phyloP scores from a whole-genome alignment of 495 filamentous ascomycete genomes.

The Apiosordaria backusii region DNA sequence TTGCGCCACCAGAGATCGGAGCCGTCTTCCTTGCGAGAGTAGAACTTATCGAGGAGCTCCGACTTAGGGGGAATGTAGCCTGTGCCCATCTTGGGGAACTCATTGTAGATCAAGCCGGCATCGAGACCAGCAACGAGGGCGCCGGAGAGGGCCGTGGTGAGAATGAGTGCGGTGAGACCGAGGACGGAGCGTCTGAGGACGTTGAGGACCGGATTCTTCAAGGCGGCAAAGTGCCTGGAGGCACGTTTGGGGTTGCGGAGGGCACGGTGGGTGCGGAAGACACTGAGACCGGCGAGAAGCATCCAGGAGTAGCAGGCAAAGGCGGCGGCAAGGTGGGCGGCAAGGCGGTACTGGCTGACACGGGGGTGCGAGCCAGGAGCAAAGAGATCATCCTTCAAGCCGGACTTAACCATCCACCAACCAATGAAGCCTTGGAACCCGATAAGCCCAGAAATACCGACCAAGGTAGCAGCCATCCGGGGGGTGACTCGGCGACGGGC shows the following conservation, averaged over 20 bases:
- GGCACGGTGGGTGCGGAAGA: constrained; percentile 70
- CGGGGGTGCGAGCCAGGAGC: constrained; percentile 84
- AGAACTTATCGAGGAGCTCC: constrained; percentile 82
- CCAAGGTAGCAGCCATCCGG: constrained; percentile 71
- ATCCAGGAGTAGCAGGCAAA: constrained; percentile 90
- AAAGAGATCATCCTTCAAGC: constrained; percentile 91
- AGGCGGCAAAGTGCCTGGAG: constrained; percentile 50
- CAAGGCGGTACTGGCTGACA: constrained; percentile 89
- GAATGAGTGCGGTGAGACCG: constrained; percentile 72
- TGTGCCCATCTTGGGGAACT: constrained; percentile 91
- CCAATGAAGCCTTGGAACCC: constrained; percentile 94
- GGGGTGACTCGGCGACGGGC: constrained; percentile 72
- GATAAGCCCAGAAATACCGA: constrained; percentile 81
- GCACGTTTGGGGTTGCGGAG: constrained; percentile 59
- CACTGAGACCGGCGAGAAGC: constrained; percentile 85
- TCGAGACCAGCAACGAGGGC: constrained; percentile 92
- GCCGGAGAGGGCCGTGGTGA: constrained; percentile 87
- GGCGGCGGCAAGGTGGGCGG: constrained; percentile 82
- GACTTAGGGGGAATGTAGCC: constrained; percentile 73
- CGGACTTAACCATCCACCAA: constrained; percentile 99
- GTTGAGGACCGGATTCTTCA: constrained; percentile 63
- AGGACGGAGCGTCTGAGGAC: constrained; percentile 70
- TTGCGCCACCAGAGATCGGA: constrained; percentile 93
- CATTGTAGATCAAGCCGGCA: constrained; percentile 95
- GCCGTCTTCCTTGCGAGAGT: constrained; percentile 69